Percentiles rank a stretch among this genome's conserved stretches.
Conservation (phyloP, 2,329 filamentous ascomycete species). For the Fusarium marasasianum region DNA sequence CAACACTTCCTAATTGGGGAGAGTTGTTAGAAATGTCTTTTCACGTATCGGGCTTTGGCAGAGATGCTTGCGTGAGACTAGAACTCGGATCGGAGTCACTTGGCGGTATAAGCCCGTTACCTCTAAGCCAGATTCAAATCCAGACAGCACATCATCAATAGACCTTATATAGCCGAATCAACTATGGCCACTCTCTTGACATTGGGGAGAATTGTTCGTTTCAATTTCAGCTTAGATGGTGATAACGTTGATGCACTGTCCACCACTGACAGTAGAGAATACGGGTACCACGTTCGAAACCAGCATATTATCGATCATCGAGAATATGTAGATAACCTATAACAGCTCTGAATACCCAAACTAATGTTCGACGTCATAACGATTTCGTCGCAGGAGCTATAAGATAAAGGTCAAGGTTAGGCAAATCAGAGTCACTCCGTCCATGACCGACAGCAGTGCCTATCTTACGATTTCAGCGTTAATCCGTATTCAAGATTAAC, state of each 20-base stretch:
- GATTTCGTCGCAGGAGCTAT: fast-evolving
- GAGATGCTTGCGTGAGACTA: background rate
- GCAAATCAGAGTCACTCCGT: background rate
- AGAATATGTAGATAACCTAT: fast-evolving
- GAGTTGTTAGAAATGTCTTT: no score
- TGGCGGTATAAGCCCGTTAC: no score
- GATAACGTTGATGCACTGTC: background rate
- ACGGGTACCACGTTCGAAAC: fast-evolving
- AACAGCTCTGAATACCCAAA: fast-evolving
- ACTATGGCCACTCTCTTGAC: no score
- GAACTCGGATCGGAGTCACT: background rate
- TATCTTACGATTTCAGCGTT: no score
- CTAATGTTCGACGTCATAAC: fast-evolving
- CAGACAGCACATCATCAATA: no score
- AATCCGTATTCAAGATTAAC: no score
- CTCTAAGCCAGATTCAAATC: no score
- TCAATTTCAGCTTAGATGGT: no score
- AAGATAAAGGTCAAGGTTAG: no score
- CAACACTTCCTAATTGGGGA: no score
- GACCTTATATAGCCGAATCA: fast-evolving
- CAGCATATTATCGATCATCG: background rate
- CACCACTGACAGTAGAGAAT: no score
- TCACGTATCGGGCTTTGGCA: background rate
- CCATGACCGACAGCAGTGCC: fast-evolving
- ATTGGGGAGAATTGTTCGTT: no score